Conservation (phyloP, 225 moss, liverwort and hornwort species). For the Pseudoscleropodium purum region DNA sequence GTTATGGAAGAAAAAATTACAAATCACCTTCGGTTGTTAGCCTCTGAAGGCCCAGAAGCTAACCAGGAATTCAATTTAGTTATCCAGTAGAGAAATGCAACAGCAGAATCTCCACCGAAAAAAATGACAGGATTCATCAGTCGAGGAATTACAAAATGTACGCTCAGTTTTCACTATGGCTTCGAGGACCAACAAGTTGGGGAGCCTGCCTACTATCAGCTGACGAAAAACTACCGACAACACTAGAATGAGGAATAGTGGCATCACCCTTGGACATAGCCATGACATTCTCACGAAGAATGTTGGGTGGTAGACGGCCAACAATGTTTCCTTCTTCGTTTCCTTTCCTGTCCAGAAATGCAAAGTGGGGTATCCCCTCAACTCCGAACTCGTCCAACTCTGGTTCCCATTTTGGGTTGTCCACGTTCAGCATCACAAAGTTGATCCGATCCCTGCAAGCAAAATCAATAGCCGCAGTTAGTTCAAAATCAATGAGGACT, state of each 20-base stretch:
- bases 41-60: neutral
- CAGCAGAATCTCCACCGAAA: neutral
- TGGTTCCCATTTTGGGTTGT: conserved; percentile 87
- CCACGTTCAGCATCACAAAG: conserved; percentile 99
- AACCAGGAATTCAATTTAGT: neutral
- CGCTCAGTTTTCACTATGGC: conserved; percentile 49
- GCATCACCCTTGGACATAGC: conserved; percentile 74
- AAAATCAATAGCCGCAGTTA: neutral
- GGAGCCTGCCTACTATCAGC: conserved; percentile 78
- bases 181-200: conserved; percentile 59
- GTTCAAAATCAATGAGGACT: neutral
- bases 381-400: conserved; percentile 98
- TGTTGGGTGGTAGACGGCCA: conserved; percentile 66
- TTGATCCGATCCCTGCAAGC: conserved; percentile 75
- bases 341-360: conserved; percentile 78
- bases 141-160: neutral
- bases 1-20: neutral
- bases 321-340: conserved; percentile 96
- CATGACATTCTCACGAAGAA: conserved; percentile 80
- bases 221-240: conserved; percentile 73
- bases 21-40: neutral
- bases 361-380: conserved; percentile 95
- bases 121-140: neutral
- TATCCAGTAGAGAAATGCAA: neutral
- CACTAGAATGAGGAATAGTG: conserved; percentile 69